Base-by-base conservation (phyloP, 176 grass and related monocot species). In the Carex pumila region DNA sequence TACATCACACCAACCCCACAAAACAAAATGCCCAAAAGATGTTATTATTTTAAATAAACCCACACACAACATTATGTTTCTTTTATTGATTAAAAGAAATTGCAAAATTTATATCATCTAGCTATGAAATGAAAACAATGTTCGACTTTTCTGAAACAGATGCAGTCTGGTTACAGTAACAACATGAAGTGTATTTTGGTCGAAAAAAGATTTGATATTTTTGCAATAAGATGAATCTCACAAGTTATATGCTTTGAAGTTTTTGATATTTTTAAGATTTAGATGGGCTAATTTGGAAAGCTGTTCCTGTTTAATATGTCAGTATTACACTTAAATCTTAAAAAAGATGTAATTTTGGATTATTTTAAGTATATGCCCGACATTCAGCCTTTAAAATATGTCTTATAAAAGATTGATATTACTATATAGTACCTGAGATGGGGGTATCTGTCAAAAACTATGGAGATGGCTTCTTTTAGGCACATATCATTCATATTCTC, bases 371-470 rank as follows among this genome's bases (percentile, higher is more conserved):
- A 34, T 15, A 56, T 56, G 1, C 73, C 55, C 0, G 2, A 53
- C 2, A 10, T 53, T 29, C 43, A 54, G 19, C 47, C 22, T 55
- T 29, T 5, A 31, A 47, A 72, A 76, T 56, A 9, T 34, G 18
- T 56, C 55, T 15, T 0, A 25, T 1, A 75, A 76, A 87, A 0
- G 0, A 14, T 63, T 49, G n/a, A 47, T 3, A 81, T 10, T 10
- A 47, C 15, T 68, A 85, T 66, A 37, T 30, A 54, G 34, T 87
- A 99, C 96, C 91, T 99, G 36, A 99, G 87, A 67, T 90, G 10
- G 32, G 96, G 93, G 53, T 95, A 83, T 85, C 82, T 99, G 64
- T 89, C 88, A 84, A 99, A 89, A 61, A 99, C 96, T 83, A 99
- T 92, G 30, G 91, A 89, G 11, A 99, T 93, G 5, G 96, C 96